phyloP scores from a whole-genome alignment of 305 asterid genomes.

The Fraxinus baroniana region DNA sequence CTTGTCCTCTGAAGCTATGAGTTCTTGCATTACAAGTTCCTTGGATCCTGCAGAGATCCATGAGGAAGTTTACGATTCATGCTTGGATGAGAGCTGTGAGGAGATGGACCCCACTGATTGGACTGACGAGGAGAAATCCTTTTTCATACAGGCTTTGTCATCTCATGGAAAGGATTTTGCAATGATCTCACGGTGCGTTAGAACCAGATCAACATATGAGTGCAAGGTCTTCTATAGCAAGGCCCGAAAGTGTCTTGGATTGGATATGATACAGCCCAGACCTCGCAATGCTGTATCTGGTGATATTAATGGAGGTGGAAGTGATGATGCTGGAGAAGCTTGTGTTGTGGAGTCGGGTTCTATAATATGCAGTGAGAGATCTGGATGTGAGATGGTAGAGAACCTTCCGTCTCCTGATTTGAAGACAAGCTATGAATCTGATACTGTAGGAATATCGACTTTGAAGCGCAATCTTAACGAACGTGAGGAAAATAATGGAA shows the following conservation, averaged over 20 bases:
- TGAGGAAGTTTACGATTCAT: slow-evolving; percentile 75
- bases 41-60: slow-evolving; percentile 68
- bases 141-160: slow-evolving; percentile 69
- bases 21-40: slow-evolving; percentile 94
- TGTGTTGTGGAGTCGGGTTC: slow-evolving; percentile 58
- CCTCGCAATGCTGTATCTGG: slow-evolving; percentile 38
- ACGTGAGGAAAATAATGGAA: slow-evolving; percentile 31
- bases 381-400: slow-evolving; percentile 45
- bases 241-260: slow-evolving; percentile 76
- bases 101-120: slow-evolving; percentile 75
- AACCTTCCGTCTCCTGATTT: slow-evolving; percentile 35
- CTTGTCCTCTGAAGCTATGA: slow-evolving; percentile 91
- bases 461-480: slow-evolving; percentile 42
- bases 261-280: slow-evolving; percentile 53
- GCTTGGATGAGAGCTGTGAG: slow-evolving; percentile 92
- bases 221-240: slow-evolving; percentile 88
- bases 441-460: slow-evolving; percentile 26
- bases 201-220: slow-evolving; percentile 72
- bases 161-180: slow-evolving; percentile 73
- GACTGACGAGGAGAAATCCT: slow-evolving; percentile 88
- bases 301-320: slow-evolving; percentile 57
- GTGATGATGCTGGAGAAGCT: slow-evolving; percentile 62
- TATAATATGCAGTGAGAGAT: slow-evolving; percentile 38
- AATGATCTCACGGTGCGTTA: slow-evolving; percentile 64
- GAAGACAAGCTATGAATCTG: slow-evolving; percentile 38